phyloP scores from a whole-genome alignment of 148 eudicot genomes.

The Drosera capensis region DNA sequence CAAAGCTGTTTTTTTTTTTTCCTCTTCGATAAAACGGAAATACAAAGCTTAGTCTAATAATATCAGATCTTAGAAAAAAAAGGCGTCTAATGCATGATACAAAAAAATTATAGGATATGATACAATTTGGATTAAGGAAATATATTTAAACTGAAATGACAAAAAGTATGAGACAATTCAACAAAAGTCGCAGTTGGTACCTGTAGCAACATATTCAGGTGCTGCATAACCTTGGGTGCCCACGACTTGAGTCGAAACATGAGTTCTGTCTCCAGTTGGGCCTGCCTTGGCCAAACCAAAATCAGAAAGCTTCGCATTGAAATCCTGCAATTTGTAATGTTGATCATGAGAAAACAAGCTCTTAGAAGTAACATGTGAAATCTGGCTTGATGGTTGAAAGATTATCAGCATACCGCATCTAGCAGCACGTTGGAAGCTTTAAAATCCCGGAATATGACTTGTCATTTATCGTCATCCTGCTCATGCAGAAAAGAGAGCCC shows the following conservation, averaged over 20 bases:
- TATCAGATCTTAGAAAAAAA: too few relatives aligned
- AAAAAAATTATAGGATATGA: too few relatives aligned
- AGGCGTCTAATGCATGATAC: too few relatives aligned
- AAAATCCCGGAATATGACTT: conserved; percentile 65
- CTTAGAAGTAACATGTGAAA: neutral
- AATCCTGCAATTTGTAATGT: conserved; percentile 37
- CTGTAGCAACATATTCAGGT: conserved; percentile 69
- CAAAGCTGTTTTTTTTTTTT: neutral
- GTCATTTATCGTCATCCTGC: conserved; percentile 41
- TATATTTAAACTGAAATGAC: neutral
- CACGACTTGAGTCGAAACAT: conserved; percentile 73
- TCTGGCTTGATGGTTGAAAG: neutral
- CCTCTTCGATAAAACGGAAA: neutral
- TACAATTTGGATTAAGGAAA: neutral
- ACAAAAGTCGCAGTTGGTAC: too few relatives aligned
- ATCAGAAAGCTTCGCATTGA: conserved; percentile 58
- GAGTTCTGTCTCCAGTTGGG: conserved; percentile 65
- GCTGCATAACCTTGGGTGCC: conserved; percentile 81
- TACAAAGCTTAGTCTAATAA: too few relatives aligned
- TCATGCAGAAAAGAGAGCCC: conserved; percentile 66
- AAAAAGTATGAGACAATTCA: neutral
- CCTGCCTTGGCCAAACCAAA: conserved; percentile 74
- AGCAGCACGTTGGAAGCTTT: conserved; percentile 56
- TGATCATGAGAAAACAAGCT: conserved; percentile 3
- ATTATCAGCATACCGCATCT: conserved; percentile 31